phyloP scores from a whole-genome alignment of 805 yeast genomes.

The Monosporozyma yasuniensis region DNA sequence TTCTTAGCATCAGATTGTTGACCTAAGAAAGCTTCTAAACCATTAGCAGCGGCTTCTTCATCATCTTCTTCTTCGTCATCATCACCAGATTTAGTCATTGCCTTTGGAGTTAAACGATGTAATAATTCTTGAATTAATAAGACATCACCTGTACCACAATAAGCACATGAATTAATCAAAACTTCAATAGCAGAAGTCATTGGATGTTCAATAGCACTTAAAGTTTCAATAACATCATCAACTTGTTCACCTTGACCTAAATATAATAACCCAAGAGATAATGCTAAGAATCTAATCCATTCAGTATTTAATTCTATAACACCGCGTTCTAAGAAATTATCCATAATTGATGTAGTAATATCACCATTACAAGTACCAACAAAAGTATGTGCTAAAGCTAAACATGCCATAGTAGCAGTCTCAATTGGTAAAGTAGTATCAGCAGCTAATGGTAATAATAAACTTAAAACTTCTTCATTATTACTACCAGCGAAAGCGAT shows the following conservation, averaged over 20 bases:
- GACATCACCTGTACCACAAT: slow-evolving; percentile 96
- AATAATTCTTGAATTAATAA: slow-evolving; percentile 84
- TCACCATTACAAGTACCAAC: slow-evolving; percentile 96
- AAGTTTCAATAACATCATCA: slow-evolving; percentile 88
- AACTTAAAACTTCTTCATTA: slow-evolving; percentile 69
- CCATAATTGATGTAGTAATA: slow-evolving; percentile 83
- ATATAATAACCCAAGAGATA: slow-evolving; percentile 84
- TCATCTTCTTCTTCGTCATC: slow-evolving; percentile 49
- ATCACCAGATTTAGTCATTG: slow-evolving; percentile 48
- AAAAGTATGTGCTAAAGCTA: slow-evolving; percentile 87
- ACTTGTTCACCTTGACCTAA: slow-evolving; percentile 92
- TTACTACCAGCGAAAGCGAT: slow-evolving; percentile 92
- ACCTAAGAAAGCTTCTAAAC: slow-evolving; percentile 27
- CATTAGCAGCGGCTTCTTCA: slow-evolving; percentile 29
- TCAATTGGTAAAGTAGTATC: slow-evolving; percentile 70
- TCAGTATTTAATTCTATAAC: slow-evolving; percentile 67
- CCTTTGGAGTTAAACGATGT: slow-evolving; percentile 70
- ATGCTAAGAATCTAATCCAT: slow-evolving; percentile 83
- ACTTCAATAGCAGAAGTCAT: slow-evolving; percentile 83
- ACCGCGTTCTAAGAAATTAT: slow-evolving; percentile 80
- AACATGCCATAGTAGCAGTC: slow-evolving; percentile 74
- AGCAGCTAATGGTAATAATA: slow-evolving; percentile 73
- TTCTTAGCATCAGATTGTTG: slow-evolving; percentile 24
- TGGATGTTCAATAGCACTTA: slow-evolving; percentile 93
- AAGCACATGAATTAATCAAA: slow-evolving; percentile 84